Conservation (phyloP, 768 basidiomycete genomes). For the Cystofilobasidium bisporidii region DNA sequence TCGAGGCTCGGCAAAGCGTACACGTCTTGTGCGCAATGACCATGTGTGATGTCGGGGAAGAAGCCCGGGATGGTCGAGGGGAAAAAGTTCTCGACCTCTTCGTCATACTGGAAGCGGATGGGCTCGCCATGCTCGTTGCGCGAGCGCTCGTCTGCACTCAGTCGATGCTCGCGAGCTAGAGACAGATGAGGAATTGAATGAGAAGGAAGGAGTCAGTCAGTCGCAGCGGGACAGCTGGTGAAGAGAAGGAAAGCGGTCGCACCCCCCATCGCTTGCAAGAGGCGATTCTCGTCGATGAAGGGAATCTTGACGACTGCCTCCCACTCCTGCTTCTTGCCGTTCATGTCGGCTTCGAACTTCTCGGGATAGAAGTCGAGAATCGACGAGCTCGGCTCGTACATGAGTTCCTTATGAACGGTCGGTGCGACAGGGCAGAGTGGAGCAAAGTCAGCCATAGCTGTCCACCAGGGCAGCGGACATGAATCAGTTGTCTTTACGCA, state of each 20-base stretch:
- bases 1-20: slow-evolving; percentile 80
- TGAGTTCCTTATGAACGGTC: slow-evolving; percentile 58
- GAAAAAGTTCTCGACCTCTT: slow-evolving; percentile 56
- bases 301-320: slow-evolving; percentile 98
- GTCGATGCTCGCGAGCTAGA: slow-evolving; percentile 63
- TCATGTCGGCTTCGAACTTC: slow-evolving; percentile 85
- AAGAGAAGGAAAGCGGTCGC: slow-evolving; percentile 34
- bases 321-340: slow-evolving; percentile 98
- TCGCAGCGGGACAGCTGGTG: neutral
- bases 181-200: neutral
- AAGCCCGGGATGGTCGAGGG: slow-evolving; percentile 89
- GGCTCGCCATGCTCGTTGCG: slow-evolving; percentile 68
- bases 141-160: slow-evolving; percentile 62
- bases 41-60: slow-evolving; percentile 78
- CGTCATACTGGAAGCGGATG: slow-evolving; percentile 64
- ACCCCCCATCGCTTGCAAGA: slow-evolving; percentile 77
- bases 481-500: no score
- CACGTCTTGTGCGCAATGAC: slow-evolving; percentile 65
- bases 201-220: neutral
- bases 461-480: no score
- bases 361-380: slow-evolving; percentile 90
- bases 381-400: slow-evolving; percentile 71
- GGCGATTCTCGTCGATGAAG: slow-evolving; percentile 73
- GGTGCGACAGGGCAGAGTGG: slow-evolving; percentile 5
- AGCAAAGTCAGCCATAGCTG: neutral